Percentiles rank a stretch among this genome's conserved stretches.
These are phyloP conservation scores for Russula ochroleuca DNA, from an alignment of 768 basidiomycete genomes.

Conservation along the genomic window DNA sequence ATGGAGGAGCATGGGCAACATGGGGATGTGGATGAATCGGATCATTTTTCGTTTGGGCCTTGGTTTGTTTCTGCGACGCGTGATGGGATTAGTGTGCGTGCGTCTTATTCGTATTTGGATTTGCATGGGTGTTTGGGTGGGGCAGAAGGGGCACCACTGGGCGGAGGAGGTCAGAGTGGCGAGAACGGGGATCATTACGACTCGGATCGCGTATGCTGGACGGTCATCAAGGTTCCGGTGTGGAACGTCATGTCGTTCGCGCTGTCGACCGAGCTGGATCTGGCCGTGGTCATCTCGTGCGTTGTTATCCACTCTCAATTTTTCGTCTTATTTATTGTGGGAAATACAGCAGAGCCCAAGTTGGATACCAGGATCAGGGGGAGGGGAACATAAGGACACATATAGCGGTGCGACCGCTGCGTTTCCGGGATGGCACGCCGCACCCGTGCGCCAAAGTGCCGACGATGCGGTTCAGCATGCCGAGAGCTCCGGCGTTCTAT, in stretches of 20 bases:
- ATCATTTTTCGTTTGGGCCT: neutral
- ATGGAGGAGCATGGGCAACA: no score
- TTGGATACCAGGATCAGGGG: neutral
- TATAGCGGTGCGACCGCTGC: neutral
- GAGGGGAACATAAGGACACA: no score
- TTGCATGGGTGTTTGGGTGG: neutral
- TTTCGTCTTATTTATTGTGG: neutral
- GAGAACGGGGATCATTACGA: neutral
- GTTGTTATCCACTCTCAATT: neutral
- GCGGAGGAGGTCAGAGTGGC: no score
- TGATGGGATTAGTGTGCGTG: neutral
- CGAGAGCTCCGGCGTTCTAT: neutral
- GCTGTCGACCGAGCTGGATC: slow-evolving; percentile 5
- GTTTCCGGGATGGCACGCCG: slow-evolving; percentile 1
- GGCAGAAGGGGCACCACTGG: neutral
- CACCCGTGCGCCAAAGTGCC: slow-evolving; percentile 1
- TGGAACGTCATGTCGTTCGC: neutral
- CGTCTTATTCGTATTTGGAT: slow-evolving; percentile 1
- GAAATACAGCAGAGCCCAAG: neutral
- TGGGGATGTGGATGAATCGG: neutral
- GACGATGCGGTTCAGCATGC: neutral
- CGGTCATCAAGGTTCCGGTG: neutral
- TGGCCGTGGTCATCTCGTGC: slow-evolving; percentile 4
- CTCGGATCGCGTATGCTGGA: neutral
- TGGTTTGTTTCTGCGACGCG: neutral